These are phyloP conservation scores for Ophiocordyceps camponoti-floridani DNA, from an alignment of 2,329 filamentous ascomycete genomes.

Conservation along the genomic window DNA sequence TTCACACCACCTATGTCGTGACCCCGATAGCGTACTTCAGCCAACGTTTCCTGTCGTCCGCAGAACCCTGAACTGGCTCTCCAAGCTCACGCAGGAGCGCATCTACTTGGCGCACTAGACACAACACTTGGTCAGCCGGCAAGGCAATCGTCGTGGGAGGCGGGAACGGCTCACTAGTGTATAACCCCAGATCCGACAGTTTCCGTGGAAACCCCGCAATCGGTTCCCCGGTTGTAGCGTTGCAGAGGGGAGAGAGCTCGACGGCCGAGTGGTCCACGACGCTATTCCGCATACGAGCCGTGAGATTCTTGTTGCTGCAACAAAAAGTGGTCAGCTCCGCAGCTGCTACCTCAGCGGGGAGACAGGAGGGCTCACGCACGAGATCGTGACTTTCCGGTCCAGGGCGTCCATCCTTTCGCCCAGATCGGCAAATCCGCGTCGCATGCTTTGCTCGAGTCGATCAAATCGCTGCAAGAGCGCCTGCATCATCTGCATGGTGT, in stretches of 20 bases:
- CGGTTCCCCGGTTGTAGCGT: not conserved
- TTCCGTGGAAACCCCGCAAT: not conserved
- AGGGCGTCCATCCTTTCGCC: too few relatives aligned
- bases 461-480: too few relatives aligned
- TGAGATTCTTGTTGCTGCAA: not conserved
- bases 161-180: not conserved
- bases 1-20: not conserved
- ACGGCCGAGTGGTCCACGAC: not conserved
- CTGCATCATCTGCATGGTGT: too few relatives aligned
- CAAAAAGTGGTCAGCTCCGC: too few relatives aligned
- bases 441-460: too few relatives aligned
- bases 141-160: not conserved
- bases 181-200: not conserved
- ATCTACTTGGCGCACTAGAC: not conserved
- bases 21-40: not conserved
- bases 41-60: not conserved
- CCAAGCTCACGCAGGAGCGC: not conserved
- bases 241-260: too few relatives aligned
- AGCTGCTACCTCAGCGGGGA: too few relatives aligned
- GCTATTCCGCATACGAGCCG: not conserved
- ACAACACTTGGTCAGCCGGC: not conserved
- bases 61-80: not conserved
- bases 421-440: too few relatives aligned
- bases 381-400: too few relatives aligned
- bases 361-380: too few relatives aligned